Evolutionary conservation across 495 filamentous ascomycete species (phyloP), one percentile per base, ranked within the genome.

Genomic region (Lasiosphaeria ovina): DNA sequence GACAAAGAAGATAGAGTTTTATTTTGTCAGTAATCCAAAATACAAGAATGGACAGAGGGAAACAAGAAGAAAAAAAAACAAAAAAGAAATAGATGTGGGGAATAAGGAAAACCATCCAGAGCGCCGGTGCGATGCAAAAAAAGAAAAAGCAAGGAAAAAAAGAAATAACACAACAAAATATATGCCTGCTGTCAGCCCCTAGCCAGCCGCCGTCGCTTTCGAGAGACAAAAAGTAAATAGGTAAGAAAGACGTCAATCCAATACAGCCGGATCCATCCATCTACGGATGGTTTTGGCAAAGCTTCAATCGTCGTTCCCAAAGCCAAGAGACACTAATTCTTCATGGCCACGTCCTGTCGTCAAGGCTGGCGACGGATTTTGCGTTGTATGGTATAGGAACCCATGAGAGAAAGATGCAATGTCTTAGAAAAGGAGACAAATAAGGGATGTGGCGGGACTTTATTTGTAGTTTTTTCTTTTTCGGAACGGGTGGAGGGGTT

Each of bases 31-130:
- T 6, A 38, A 24, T 24, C 24, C 24, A 24, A 40, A 12, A 5
- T 16, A 58, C 32, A 50, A 34, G 42, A 11, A 42, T 32, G n/a
- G 53, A 52, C 38, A 42, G 17, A 55, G 34, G 44, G 14, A 17
- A 35, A 38, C 1, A 61, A 49, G 3, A 57, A 42, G 17, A 32
- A 55, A 36, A 42, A 33, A 32, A 55, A 36, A 54, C 3, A 52
- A 12, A 36, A 8, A 53, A 53, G 6, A 10, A 6, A 11, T 53
- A 35, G 16, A 35, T 9, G 7, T 12, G 6, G 32, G 33, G 32
- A 6, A 44, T 35, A 53, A 16, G 48, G 11, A 17, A 35, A 54
- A 45, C 17, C 9, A 35, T 2, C 5, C 17, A 16, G 33, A 44
- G 35, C 11, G 42, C 50, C 16, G 44, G 51, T n/a, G 40, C 14